These are phyloP conservation scores for Eleusine coracana DNA, from an alignment of 176 grass and related monocot species.

Conservation along the genomic window DNA sequence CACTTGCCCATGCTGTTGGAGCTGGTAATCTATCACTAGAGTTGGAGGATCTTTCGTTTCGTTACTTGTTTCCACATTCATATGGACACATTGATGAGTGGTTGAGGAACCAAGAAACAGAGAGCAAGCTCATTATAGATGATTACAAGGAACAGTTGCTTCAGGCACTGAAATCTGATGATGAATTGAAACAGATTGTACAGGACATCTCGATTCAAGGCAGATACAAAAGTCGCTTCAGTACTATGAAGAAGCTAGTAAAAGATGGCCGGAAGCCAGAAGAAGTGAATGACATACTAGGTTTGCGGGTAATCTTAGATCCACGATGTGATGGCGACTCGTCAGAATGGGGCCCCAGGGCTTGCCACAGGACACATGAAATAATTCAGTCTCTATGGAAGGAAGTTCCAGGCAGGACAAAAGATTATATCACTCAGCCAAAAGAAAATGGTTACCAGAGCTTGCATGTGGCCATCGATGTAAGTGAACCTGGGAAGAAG, in stretches of 20 bases:
- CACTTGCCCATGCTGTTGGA: constrained; percentile 89
- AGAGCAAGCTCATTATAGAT: constrained; percentile 63
- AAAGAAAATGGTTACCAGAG: constrained; percentile 93
- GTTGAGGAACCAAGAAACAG: constrained; percentile 73
- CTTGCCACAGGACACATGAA: constrained; percentile 70
- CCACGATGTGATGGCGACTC: constrained; percentile 30
- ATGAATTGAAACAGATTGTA: constrained; percentile 61
- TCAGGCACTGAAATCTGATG: constrained; percentile 58
- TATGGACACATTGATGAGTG: constrained; percentile 75
- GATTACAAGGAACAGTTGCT: constrained; percentile 68
- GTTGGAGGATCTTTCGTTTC: constrained; percentile 91
- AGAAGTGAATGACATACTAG: constrained; percentile 91
- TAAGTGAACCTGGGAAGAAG: constrained; percentile 64
- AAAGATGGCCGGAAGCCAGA: constrained; percentile 82
- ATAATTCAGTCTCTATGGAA: constrained; percentile 68
- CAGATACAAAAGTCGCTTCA: constrained; percentile 91
- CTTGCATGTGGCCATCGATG: constrained; percentile 82
- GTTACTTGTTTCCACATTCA: constrained; percentile 82
- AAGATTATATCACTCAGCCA: constrained; percentile 77
- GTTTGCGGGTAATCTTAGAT: constrained; percentile 77
- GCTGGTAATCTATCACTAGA: constrained; percentile 74
- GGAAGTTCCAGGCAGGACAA: constrained; percentile 77
- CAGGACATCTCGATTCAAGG: constrained; percentile 67
- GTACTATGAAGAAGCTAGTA: constrained; percentile 94
- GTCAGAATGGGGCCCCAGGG: constrained; percentile 47